phyloP scores from a whole-genome alignment of 805 yeast genomes.

The Sugiyamaella mastotermitis region DNA sequence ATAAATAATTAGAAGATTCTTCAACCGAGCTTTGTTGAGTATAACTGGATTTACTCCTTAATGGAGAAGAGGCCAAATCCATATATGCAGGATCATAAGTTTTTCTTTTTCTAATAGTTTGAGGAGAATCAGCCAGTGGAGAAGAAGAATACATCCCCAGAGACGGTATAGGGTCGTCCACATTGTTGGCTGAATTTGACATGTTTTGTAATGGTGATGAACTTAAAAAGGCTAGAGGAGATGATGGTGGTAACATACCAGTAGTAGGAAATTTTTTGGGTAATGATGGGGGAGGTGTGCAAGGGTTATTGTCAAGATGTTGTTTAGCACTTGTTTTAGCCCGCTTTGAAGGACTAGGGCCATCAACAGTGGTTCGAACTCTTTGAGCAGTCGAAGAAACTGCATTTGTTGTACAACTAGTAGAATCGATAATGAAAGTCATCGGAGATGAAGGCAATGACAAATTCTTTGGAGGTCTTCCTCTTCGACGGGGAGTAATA shows the following conservation, averaged over 20 bases:
- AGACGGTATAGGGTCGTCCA: slow-evolving; percentile 9
- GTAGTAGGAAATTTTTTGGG: neutral
- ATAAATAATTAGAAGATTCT: neutral
- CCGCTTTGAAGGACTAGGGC: neutral
- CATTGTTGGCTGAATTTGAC: no score
- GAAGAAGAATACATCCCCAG: slow-evolving; percentile 17
- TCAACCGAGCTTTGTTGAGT: neutral
- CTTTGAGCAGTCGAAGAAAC: no score
- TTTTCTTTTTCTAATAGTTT: slow-evolving; percentile 5
- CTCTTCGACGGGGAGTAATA: no score
- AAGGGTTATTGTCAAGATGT: neutral
- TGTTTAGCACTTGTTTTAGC: neutral
- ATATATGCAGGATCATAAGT: neutral
- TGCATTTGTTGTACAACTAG: no score
- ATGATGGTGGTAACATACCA: neutral
- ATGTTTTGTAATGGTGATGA: neutral
- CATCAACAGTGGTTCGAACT: no score
- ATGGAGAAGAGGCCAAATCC: slow-evolving; percentile 6
- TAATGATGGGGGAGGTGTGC: neutral
- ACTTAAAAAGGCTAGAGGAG: neutral
- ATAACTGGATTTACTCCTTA: slow-evolving; percentile 1
- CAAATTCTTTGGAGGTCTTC: no score
- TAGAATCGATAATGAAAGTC: no score
- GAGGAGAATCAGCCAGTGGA: slow-evolving; percentile 14
- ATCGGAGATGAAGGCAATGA: no score